Evolutionary conservation across 2,329 filamentous ascomycete genomes (phyloP).

Genomic region (Arthrinium puccinioides): DNA sequence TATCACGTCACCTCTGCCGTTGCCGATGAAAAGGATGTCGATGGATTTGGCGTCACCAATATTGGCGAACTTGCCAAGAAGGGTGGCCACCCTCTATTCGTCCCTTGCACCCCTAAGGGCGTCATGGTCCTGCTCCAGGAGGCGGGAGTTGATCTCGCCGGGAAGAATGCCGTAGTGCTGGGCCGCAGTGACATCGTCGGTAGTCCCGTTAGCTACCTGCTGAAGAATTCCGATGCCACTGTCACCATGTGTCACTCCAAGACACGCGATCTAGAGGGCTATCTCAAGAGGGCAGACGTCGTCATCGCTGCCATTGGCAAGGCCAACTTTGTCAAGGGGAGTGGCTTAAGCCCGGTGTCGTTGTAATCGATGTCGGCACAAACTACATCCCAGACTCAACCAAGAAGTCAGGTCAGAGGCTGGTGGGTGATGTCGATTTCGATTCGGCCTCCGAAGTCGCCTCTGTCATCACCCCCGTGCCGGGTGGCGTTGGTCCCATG

Average conservation of each 20-base stretch:
- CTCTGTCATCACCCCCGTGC: slow-evolving; percentile 90
- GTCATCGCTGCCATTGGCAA: slow-evolving; percentile 88
- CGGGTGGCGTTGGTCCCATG: slow-evolving; percentile 96
- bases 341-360: slow-evolving; percentile 89
- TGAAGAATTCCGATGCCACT: slow-evolving; percentile 93
- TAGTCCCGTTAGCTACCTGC: slow-evolving; percentile 89
- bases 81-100: slow-evolving; percentile 81
- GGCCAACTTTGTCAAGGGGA: slow-evolving; percentile 86
- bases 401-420: slow-evolving; percentile 85
- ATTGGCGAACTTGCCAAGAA: slow-evolving; percentile 97
- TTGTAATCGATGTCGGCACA: slow-evolving; percentile 96
- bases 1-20: slow-evolving; percentile 86
- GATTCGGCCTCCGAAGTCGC: slow-evolving; percentile 78
- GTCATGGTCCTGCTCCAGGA: slow-evolving; percentile 89
- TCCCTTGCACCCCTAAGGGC: slow-evolving; percentile 93
- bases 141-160: slow-evolving; percentile 72
- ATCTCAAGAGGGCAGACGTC: slow-evolving; percentile 80
- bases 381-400: slow-evolving; percentile 87
- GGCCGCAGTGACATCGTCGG: slow-evolving; percentile 96
- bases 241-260: slow-evolving; percentile 94
- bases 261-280: slow-evolving; percentile 64
- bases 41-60: slow-evolving; percentile 89
- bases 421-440: slow-evolving; percentile 94
- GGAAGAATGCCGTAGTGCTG: slow-evolving; percentile 91
- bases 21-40: slow-evolving; percentile 90